Base-by-base conservation (phyloP, 2,329 filamentous ascomycete species). In the Hymenoscyphus salicellus region DNA sequence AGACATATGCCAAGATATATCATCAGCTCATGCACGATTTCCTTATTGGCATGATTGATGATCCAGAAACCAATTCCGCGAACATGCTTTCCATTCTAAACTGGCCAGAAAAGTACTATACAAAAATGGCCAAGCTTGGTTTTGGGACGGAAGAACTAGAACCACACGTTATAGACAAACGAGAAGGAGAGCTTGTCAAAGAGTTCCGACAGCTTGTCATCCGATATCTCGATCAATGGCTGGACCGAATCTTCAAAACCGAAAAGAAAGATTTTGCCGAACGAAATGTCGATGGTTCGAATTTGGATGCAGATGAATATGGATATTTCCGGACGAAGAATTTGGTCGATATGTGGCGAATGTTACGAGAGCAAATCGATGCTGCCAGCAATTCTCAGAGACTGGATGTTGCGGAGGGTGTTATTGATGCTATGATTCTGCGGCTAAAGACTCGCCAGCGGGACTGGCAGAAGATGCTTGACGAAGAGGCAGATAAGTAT, bases 171-270 rank as follows among this genome's bases (percentile, higher is more conserved):
- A 87, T 99, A 66, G 95, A 98, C 78, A 91, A 93, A 73, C 87
- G 94, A 66, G 93, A 96, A 77, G 84, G 87, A 46, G 95, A 99
- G 76, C 84, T 99, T 17, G 91, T 99, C 62, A 89, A 92, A 61
- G 93, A 97, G 75, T 99, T 97, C 83, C 88, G 94, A 66, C 89
- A 92, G 75, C 89, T 98, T 75, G 98, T 99, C 77, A 95, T 97
- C 78, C 92, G 91, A 75, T 93, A 93, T 66, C 88, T 99, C 65
- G 94, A 97, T 76, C 91, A 98, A 80, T 99, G 95, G 93, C 96
- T 98, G 83, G 92, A 96, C 68, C 88, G 93, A 64, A 97, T 99
- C 77, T 92, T 92, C 72, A 83, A 83, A 8, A 89, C 91, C 55
- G 96, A 99, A 78, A 86, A 85, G 73, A 89, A 88, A 72, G 89